phyloP scores from a whole-genome alignment of 2,329 filamentous ascomycete genomes.

The Ustilaginoidea virens region DNA sequence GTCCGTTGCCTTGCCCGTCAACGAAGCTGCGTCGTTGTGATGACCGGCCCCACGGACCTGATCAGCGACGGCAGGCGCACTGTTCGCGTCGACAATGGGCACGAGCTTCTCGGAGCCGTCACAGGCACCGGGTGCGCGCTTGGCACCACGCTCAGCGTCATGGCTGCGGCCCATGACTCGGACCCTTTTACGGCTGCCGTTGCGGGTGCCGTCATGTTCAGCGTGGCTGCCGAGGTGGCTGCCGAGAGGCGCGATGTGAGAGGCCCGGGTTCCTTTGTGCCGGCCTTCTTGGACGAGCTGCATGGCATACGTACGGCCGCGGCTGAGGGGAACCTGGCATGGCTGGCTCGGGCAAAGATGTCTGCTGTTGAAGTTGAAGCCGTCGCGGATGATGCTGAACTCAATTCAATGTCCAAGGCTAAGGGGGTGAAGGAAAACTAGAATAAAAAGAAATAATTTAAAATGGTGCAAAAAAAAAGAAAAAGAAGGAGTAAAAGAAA shows the following conservation, averaged over 20 bases:
- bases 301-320: slow-evolving; percentile 34
- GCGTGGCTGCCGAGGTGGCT: slow-evolving; percentile 53
- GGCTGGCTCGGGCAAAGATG: slow-evolving; percentile 37
- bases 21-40: slow-evolving; percentile 60
- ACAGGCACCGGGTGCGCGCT: slow-evolving; percentile 78
- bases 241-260: slow-evolving; percentile 49
- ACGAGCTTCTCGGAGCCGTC: slow-evolving; percentile 51
- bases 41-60: slow-evolving; percentile 69
- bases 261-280: slow-evolving; percentile 77
- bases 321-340: slow-evolving; percentile 28
- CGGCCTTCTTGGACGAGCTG: slow-evolving; percentile 66
- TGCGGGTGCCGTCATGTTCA: slow-evolving; percentile 62
- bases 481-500: too few species aligned
- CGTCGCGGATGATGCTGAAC: too few species aligned
- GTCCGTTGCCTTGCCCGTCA: slow-evolving; percentile 51
- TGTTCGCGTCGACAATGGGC: slow-evolving; percentile 59
- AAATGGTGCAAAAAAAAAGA: too few species aligned
- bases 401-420: too few species aligned
- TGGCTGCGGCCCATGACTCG: slow-evolving; percentile 44
- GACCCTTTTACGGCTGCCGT: slow-evolving; percentile 61
- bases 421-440: too few species aligned
- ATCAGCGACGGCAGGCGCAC: slow-evolving; percentile 59
- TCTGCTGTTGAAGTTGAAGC: slow-evolving; percentile 18
- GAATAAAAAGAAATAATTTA: too few species aligned
- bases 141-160: slow-evolving; percentile 66